Evolutionary conservation across 2,329 filamentous ascomycete genomes (phyloP), one percentile per base, ranked within the genome.

Genomic region (Ascochyta viciae-villosae): DNA sequence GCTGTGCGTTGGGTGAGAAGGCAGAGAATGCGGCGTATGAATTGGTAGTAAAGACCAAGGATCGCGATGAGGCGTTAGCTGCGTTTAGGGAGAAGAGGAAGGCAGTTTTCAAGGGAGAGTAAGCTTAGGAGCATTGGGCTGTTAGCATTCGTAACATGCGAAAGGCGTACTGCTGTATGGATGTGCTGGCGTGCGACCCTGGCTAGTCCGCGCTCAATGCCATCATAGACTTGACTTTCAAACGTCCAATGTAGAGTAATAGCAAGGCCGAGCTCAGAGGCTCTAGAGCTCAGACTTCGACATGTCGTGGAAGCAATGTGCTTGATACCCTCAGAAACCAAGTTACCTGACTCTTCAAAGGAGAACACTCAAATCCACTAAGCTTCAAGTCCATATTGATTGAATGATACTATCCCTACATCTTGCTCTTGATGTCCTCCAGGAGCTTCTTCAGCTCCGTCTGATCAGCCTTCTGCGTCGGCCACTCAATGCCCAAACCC

Each of bases 11-110:
- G 62, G 85, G 83, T 4, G 90, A 95, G 78, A 85, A 85, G 70
- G 85, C 88, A n/a, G 95, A 97, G 80, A 94, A 92, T 75, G 83
- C 85, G 65, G 92, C 93, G 78, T 98, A 98, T 75, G 85, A 92
- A 70, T 82, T 88, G 24, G 91, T 98, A 4, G 84, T 97, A 15
- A 84, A 83, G 59, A 96, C 92, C 0, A 88, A 93, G 72, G 95
- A 99, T 80, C 83, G 93, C 57, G 82, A 92, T 67, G 95, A 98
- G 82, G 95, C 95, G 33, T 80, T 99, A 61, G 85, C 79, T 74
- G 95, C 95, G 0, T 99, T 99, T 79, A 82, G 80, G 49, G 88
- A 91, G 80, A 91, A 90, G 83, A 83, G 88, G 67, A 87, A 84
- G 76, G 87, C 88, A 15, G 80, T 80, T n/a, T 91, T 89, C 70